Percentiles rank a stretch among this genome's conserved stretches.
phyloP scores from a whole-genome alignment of 2,329 filamentous ascomycete species.

The Aureobasidium sp. region DNA sequence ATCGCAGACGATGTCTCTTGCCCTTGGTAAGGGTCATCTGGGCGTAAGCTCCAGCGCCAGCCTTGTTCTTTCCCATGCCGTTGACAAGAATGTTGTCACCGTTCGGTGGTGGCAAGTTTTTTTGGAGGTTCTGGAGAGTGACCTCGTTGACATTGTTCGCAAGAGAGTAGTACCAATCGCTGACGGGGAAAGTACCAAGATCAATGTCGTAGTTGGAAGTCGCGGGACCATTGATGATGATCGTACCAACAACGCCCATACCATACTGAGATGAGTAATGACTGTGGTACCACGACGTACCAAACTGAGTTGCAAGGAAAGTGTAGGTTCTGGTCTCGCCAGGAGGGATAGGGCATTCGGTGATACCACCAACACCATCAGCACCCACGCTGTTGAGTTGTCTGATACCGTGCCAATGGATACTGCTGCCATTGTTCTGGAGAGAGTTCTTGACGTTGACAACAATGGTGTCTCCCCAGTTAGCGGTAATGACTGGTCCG shows the following conservation, averaged over 20 bases:
- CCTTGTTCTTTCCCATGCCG: slow-evolving; percentile 32
- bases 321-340: slow-evolving; percentile 45
- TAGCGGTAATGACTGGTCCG: slow-evolving; percentile 49
- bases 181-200: slow-evolving; percentile 23
- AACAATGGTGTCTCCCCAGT: slow-evolving; percentile 40
- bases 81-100: slow-evolving; percentile 38
- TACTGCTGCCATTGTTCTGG: slow-evolving; percentile 47
- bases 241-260: slow-evolving; percentile 33
- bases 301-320: slow-evolving; percentile 42
- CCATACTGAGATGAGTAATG: slow-evolving; percentile 36
- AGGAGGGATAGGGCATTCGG: slow-evolving; percentile 41
- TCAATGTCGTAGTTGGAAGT: slow-evolving; percentile 32
- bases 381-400: slow-evolving; percentile 46
- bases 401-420: slow-evolving; percentile 54
- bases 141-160: slow-evolving; percentile 23
- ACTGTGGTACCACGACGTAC: slow-evolving; percentile 36
- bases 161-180: slow-evolving; percentile 24
- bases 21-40: slow-evolving; percentile 22
- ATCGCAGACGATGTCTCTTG: slow-evolving; percentile 34
- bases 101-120: slow-evolving; percentile 23
- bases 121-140: slow-evolving; percentile 24
- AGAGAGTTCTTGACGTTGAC: slow-evolving; percentile 46
- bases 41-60: slow-evolving; percentile 19
- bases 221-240: slow-evolving; percentile 36
- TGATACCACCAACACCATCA: slow-evolving; percentile 46